phyloP scores from a whole-genome alignment of 768 basidiomycete species.

The Suillus americanus region DNA sequence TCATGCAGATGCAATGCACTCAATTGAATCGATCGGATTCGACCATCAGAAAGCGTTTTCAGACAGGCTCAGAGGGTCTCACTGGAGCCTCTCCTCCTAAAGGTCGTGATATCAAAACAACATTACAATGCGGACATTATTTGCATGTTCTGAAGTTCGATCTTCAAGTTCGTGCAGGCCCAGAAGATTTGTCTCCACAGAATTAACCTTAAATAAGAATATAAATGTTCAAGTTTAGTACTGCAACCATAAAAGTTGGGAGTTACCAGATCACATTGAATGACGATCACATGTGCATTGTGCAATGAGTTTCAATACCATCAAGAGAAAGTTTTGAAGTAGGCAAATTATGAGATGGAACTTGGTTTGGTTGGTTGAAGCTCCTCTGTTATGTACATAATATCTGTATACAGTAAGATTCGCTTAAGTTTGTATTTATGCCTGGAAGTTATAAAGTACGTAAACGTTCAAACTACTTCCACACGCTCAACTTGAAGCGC shows the following conservation, averaged over 20 bases:
- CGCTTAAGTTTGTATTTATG: too few relatives aligned
- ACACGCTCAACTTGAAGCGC: not conserved
- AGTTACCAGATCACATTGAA: not conserved
- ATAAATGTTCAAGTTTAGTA: not conserved
- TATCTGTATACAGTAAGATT: too few relatives aligned
- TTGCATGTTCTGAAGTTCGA: not conserved
- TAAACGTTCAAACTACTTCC: not conserved
- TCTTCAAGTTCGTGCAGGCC: not conserved
- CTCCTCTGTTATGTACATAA: too few relatives aligned
- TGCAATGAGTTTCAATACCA: not conserved
- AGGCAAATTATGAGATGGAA: not conserved
- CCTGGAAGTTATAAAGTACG: too few relatives aligned
- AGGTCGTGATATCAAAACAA: not conserved
- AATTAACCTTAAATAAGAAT: not conserved
- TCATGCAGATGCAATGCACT: not conserved
- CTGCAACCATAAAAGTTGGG: not conserved
- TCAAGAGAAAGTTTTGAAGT: not conserved
- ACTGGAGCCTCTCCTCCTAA: not conserved
- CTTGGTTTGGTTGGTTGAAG: too few relatives aligned
- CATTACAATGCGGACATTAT: not conserved
- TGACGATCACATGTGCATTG: not conserved
- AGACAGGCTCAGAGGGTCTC: not conserved
- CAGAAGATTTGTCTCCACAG: not conserved
- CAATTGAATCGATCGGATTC: not conserved
- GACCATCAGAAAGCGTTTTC: not conserved